A percentile compares a stretch with the other conserved stretches of the same genome.
Conservation (phyloP, 305 asterid genomes). For the Solanum hybrid region DNA sequence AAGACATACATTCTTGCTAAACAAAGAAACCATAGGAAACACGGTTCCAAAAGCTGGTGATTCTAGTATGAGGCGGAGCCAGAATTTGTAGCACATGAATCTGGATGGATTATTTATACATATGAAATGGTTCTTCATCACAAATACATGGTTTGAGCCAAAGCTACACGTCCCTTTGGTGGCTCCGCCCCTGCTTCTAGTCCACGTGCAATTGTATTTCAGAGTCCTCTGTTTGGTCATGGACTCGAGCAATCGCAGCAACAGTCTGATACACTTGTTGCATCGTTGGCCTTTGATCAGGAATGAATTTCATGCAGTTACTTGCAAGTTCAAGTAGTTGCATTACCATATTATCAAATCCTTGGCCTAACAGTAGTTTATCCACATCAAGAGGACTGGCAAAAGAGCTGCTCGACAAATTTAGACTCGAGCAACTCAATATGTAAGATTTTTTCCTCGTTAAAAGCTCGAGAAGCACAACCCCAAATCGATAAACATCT, state of each 20-base stretch:
- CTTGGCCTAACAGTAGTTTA: not conserved
- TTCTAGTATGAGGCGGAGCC: not conserved
- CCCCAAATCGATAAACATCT: conserved; percentile 15
- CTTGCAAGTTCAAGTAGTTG: not conserved
- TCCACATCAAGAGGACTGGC: not conserved
- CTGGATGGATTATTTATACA: not conserved
- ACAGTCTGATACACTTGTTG: not conserved
- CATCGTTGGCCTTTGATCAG: no score
- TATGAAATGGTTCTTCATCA: no score
- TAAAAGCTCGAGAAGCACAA: conserved; percentile 12
- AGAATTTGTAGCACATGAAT: not conserved
- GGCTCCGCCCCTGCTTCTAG: not conserved
- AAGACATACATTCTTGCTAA: no score
- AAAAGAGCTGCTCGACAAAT: not conserved
- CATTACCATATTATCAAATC: not conserved
- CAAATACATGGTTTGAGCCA: no score
- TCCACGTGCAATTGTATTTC: not conserved
- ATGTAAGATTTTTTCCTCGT: not conserved
- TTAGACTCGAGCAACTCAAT: not conserved
- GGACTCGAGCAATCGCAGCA: not conserved
- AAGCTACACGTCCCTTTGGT: no score
- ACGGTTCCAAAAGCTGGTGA: not conserved
- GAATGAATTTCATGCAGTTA: no score
- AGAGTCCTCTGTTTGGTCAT: not conserved
- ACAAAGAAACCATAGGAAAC: no score